Evolutionary conservation across 1,284 basidiomycete species (phyloP), one percentile per base, ranked within the genome.

Genomic region (Boletus sp.): DNA sequence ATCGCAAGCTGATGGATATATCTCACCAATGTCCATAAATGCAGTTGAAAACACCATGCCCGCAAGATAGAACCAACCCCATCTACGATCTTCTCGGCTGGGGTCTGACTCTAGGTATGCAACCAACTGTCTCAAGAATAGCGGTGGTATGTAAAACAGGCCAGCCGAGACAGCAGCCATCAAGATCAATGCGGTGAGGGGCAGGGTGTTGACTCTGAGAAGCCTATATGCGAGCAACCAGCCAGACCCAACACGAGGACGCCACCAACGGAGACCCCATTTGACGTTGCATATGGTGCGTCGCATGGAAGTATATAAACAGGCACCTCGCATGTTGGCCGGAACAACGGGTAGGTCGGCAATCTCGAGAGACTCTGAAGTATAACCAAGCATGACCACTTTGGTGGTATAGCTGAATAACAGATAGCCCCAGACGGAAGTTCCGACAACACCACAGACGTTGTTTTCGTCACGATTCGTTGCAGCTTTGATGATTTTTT

Each of bases 381-480:
- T 75, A 64, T 90, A 82, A 4, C 90, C 90, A 37, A 90, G 81
- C 77, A 83, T 82, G 49, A 94, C 81, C 7, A 94, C 88, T 53
- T 84, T 83, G 1, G 87, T 90, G 22, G 86, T 89, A 64, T 91
- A 93, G 12, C 81, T 82, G 68, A 94, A 94, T 9, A 91, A 65
- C 4, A 67, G 30, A 47, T 50, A 54, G 29, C 30, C 39, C 45
- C 58, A 55, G n/a, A 54, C 55, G 6, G 49, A 68, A 62, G 44
- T 57, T 72, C 79, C 72, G 41, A 76, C 70, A 23, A 76, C 52
- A 2, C 84, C 84, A 44, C 77, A 81, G 12, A 88, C 86, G 53
- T 90, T 90, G 55, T 82, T 76, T 29, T 74, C 63, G 34, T 79
- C 76, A 17, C 59, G 63, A 43, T 81, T 82, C 3, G 80, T 84